phyloP scores from a whole-genome alignment of 2,329 filamentous ascomycete genomes.

The Sordariomycetes sp. region DNA sequence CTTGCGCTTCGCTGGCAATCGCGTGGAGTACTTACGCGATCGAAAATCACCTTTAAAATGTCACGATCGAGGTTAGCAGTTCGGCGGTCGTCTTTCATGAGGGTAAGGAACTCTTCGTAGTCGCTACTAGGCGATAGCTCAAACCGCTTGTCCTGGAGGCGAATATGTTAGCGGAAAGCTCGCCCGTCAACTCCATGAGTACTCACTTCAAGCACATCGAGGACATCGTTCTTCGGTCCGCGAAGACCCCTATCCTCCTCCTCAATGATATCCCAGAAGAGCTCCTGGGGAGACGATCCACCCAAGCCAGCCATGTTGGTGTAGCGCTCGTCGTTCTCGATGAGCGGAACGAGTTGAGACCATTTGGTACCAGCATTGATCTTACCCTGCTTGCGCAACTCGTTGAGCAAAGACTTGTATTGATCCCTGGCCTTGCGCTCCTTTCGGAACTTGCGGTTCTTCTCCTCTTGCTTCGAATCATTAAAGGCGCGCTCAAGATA shows the following conservation, averaged over 20 bases:
- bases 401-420: slow-evolving; percentile 65
- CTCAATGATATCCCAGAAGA: slow-evolving; percentile 94
- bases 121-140: slow-evolving; percentile 81
- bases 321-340: slow-evolving; percentile 78
- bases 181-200: background rate
- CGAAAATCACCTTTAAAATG: slow-evolving; percentile 71
- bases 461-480: slow-evolving; percentile 80
- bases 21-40: slow-evolving; percentile 47
- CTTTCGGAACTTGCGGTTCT: slow-evolving; percentile 67
- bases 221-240: slow-evolving; percentile 69
- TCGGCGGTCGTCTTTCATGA: slow-evolving; percentile 78
- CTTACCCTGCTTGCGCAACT: slow-evolving; percentile 65
- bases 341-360: slow-evolving; percentile 66
- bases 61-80: slow-evolving; percentile 82
- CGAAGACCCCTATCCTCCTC: slow-evolving; percentile 86
- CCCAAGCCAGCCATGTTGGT: slow-evolving; percentile 71
- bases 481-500: slow-evolving; percentile 85
- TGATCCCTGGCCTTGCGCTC: slow-evolving; percentile 82
- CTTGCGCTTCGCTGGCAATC: background rate
- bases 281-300: slow-evolving; percentile 77
- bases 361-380: slow-evolving; percentile 89
- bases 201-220: slow-evolving; percentile 81
- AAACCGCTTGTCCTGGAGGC: slow-evolving; percentile 71
- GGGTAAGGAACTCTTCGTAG: slow-evolving; percentile 75
- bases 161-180: slow-evolving; percentile 7